Evolutionary conservation across 2,329 filamentous ascomycete genomes (phyloP).

Genomic region (Ophiognomonia clavigignenti-juglandacearum): DNA sequence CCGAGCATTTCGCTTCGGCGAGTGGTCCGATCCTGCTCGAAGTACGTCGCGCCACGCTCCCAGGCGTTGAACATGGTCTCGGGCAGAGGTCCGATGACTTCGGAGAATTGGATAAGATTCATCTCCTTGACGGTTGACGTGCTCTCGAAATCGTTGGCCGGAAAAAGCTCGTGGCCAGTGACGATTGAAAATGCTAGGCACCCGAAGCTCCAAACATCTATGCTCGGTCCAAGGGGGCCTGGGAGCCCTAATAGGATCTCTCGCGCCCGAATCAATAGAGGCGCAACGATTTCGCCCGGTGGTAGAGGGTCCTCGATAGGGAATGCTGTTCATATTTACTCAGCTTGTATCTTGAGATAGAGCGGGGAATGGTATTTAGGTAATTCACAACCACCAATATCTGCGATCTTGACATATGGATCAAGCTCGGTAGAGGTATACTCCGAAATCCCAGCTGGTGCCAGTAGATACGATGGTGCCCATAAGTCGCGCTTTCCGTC

Average conservation of each 20-base stretch:
- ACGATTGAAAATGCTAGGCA: constrained; percentile 19
- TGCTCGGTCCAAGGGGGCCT: background rate
- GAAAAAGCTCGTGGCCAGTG: constrained; percentile 15
- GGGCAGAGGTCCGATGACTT: constrained; percentile 17
- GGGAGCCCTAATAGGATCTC: constrained; percentile 2
- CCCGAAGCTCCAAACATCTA: constrained; percentile 21
- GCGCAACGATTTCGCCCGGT: constrained; percentile 1
- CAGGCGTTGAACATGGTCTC: constrained; percentile 14
- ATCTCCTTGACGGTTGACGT: constrained; percentile 12
- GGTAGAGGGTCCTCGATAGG: background rate
- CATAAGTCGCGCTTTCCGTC: constrained; percentile 4
- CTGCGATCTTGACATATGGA: constrained; percentile 4
- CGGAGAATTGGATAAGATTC: constrained; percentile 16
- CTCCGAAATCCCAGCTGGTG: background rate
- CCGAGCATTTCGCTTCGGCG: background rate
- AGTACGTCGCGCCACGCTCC: constrained; percentile 13
- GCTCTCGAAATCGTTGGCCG: background rate
- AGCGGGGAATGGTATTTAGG: background rate
- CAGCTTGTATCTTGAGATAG: background rate
- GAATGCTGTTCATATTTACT: background rate
- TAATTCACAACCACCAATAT: constrained; percentile 5
- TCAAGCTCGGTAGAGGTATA: constrained; percentile 1
- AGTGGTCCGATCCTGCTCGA: constrained; percentile 4
- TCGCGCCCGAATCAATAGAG: background rate
- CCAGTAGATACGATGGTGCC: constrained; percentile 7